Evolutionary conservation across 192 early-diverging fungal genomes (phyloP).

Genomic region (Entophlyctis luteolus): DNA sequence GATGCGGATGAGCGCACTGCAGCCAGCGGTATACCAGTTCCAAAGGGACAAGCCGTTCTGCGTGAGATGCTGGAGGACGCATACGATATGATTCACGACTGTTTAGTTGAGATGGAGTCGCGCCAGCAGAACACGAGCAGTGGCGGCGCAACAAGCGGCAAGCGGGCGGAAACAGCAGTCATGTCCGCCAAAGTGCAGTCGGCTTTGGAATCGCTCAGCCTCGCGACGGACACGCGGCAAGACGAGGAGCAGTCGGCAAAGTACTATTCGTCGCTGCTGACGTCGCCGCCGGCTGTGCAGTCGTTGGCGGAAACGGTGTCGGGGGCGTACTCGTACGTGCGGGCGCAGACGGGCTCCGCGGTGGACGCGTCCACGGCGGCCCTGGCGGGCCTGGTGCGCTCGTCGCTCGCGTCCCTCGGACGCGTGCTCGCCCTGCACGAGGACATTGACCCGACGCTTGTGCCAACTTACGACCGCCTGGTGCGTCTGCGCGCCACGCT

Average conservation of each 20-base stretch:
- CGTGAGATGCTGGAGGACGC: conserved; percentile 31
- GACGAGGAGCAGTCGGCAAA: not conserved
- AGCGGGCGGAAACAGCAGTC: not conserved
- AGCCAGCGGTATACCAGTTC: not conserved
- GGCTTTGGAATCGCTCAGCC: not conserved
- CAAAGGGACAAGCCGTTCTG: conserved; percentile 28
- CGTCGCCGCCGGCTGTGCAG: not conserved
- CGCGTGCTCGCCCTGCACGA: conserved; percentile 4
- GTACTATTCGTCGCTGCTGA: not conserved
- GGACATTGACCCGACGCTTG: conserved; percentile 18
- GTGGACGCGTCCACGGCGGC: not conserved
- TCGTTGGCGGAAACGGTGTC: conserved; percentile 8
- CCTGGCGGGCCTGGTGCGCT: conserved; percentile 5
- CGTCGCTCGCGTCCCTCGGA: not conserved
- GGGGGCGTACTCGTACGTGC: conserved; percentile 3
- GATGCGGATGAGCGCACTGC: not conserved
- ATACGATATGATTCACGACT: conserved; percentile 36
- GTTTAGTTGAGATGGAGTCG: conserved; percentile 19
- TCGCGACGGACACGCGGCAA: not conserved
- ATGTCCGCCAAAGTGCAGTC: not conserved
- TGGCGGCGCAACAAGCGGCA: not conserved
- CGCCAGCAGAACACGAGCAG: not conserved
- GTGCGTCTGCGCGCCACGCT: conserved; percentile 2
- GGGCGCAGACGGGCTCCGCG: not conserved
- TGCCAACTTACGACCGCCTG: conserved; percentile 4